Percentiles rank a stretch among this genome's conserved stretches.
Evolutionary conservation across 2,329 filamentous ascomycete species (phyloP).

Genomic region (Tolypocladium nubicola): DNA sequence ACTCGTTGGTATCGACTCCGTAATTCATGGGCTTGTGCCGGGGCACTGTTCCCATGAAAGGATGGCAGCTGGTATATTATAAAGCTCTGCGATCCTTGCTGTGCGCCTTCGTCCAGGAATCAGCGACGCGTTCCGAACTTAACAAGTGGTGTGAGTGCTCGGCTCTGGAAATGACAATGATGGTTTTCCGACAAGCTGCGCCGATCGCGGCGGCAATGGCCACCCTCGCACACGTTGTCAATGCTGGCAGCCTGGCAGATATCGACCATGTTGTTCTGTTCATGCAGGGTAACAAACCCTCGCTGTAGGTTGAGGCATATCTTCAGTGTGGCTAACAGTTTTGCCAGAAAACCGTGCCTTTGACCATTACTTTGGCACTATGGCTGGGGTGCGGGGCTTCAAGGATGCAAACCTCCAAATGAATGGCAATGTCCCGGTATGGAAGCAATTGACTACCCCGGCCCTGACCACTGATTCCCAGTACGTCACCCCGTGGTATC

Average conservation of each 20-base stretch:
- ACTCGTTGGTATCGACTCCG: too few species aligned
- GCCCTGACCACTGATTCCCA: conserved; percentile 26
- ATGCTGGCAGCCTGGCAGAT: not conserved
- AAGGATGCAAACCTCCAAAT: conserved; percentile 44
- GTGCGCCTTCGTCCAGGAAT: not conserved
- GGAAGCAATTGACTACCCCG: conserved; percentile 32
- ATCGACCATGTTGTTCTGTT: not conserved
- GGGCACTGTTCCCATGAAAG: not conserved
- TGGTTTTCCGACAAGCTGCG: not conserved
- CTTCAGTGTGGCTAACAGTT: not conserved
- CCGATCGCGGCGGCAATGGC: not conserved
- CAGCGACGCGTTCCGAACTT: not conserved
- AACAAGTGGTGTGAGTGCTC: not conserved
- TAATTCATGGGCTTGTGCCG: not conserved
- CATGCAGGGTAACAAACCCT: not conserved
- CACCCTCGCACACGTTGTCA: not conserved
- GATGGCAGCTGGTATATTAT: not conserved
- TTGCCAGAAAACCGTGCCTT: conserved; percentile 23
- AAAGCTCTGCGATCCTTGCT: not conserved
- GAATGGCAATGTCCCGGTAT: conserved; percentile 33
- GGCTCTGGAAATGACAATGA: not conserved
- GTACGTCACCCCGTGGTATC: conserved; percentile 40
- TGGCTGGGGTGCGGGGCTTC: conserved; percentile 44
- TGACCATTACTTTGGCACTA: conserved; percentile 42
- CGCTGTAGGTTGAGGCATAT: too few species aligned